phyloP scores from a whole-genome alignment of 257 asterid species.

The Echium plantagineum region DNA sequence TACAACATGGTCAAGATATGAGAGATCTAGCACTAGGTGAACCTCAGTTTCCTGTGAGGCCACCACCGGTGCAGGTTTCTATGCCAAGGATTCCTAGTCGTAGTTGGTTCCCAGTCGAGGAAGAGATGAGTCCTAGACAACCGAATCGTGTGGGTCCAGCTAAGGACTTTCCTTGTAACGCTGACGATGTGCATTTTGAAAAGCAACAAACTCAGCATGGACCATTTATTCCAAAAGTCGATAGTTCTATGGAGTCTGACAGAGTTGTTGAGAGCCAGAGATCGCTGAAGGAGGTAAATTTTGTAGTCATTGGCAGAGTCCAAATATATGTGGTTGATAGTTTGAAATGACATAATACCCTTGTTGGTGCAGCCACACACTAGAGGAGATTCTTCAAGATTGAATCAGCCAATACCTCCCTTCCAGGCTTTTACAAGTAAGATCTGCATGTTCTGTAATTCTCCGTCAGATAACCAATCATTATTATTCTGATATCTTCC shows the following conservation, averaged over 20 bases:
- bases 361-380: slow-evolving; percentile 43
- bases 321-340: slow-evolving; percentile 1
- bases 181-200: slow-evolving; percentile 52
- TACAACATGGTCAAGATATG: slow-evolving; percentile 93
- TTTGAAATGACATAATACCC: slow-evolving; percentile 11
- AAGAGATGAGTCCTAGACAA: slow-evolving; percentile 62
- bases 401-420: slow-evolving; percentile 45
- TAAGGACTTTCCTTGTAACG: slow-evolving; percentile 41
- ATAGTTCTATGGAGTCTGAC: slow-evolving; percentile 43
- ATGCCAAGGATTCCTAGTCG: slow-evolving; percentile 56
- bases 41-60: slow-evolving; percentile 50
- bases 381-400: slow-evolving; percentile 58
- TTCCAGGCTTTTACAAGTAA: slow-evolving; percentile 57
- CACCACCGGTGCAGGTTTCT: slow-evolving; percentile 56
- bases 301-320: not conserved
- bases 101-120: slow-evolving; percentile 82
- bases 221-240: slow-evolving; percentile 60
- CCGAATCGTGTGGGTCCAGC: slow-evolving; percentile 39
- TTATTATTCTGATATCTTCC: too few relatives aligned
- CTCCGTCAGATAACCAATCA: not conserved
- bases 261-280: slow-evolving; percentile 60
- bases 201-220: slow-evolving; percentile 49
- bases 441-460: not conserved
- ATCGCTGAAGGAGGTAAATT: slow-evolving; percentile 58
- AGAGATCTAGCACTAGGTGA: slow-evolving; percentile 71